Evolutionary conservation across 2,329 filamentous ascomycete genomes (phyloP), one percentile per base, ranked within the genome.

Genomic region (Neoarthrinium moseri): DNA sequence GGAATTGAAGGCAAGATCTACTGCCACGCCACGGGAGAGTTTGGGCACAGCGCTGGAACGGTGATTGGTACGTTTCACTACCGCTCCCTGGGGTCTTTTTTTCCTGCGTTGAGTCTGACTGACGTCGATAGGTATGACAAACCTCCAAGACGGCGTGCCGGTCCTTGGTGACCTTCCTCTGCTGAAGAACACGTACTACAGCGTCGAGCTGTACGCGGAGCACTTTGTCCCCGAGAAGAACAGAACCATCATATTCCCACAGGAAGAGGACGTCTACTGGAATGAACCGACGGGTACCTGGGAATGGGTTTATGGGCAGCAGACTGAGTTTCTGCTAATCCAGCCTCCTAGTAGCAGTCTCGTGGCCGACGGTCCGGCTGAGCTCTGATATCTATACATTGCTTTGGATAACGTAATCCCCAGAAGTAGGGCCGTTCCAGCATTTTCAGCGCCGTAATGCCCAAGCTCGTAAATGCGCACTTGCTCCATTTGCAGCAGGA

Each of bases 191-290:
- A 75, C 67, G 7, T 77, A 74, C 55, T 76, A 75, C 55, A 77
- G 73, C 57, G 64, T 77, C 43, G 73, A 77, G 58, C 65, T 77
- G n/a, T 66, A 64, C 42, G 74, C 71, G 3, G 67, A 72, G 55
- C 68, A 74, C 51, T 73, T 67, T 44, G 68, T 75, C 6, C 67
- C 69, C 0, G 73, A 76, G 54, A 54, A 56, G 20, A 73, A 74
- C 46, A 58, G 54, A 49, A 73, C 70, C 1, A 56, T 75, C 27
- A 55, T 62, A n/a, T 77, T 77, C 36, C 69, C 71, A 3, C 64
- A 72, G 29, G 74, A 77, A 49, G 74, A 77, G 50, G 73, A 77
- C 51, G 68, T 76, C n/a, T 73, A 69, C 52, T 74, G 70, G 66
- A 63, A 67, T 43, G 61, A 63, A n/a, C 54, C 57, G 22, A 60